phyloP scores from a whole-genome alignment of 2,329 filamentous ascomycete genomes.

The Fusarium redolens region DNA sequence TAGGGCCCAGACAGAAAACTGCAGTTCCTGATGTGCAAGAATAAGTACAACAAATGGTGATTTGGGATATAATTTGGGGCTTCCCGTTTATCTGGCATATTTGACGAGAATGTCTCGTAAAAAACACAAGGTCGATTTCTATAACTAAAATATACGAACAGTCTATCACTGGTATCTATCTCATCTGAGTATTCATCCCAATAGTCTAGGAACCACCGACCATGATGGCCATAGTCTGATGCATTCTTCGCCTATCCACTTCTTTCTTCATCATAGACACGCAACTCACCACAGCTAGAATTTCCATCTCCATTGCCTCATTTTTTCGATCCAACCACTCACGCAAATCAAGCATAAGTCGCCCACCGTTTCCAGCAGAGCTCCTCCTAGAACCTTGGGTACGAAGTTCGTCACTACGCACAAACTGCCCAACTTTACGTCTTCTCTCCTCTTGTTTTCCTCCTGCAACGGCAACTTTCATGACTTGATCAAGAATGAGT shows the following conservation, averaged over 20 bases:
- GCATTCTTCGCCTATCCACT: constrained; percentile 65
- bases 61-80: neutral
- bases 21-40: constrained; percentile 38
- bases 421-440: constrained; percentile 55
- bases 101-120: neutral
- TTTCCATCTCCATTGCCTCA: constrained; percentile 55
- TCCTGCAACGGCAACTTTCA: constrained; percentile 45
- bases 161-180: constrained; percentile 2
- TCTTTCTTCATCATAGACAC: constrained; percentile 74
- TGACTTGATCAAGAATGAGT: constrained; percentile 64
- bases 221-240: constrained; percentile 62
- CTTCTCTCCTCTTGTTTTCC: constrained; percentile 48
- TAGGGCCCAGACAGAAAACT: constrained; percentile 42
- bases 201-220: constrained; percentile 26
- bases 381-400: constrained; percentile 52
- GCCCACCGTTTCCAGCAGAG: constrained; percentile 63
- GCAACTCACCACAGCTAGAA: constrained; percentile 66
- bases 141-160: neutral
- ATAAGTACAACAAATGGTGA: neutral
- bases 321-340: constrained; percentile 51
- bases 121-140: neutral
- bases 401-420: constrained; percentile 55
- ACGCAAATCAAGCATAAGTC: constrained; percentile 57
- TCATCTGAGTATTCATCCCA: neutral
- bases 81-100: neutral